Percentiles rank a stretch among this genome's conserved stretches.
These are phyloP conservation scores for Cryptococcus floricola DNA, from an alignment of 1,284 basidiomycete species.

Conservation along the genomic window DNA sequence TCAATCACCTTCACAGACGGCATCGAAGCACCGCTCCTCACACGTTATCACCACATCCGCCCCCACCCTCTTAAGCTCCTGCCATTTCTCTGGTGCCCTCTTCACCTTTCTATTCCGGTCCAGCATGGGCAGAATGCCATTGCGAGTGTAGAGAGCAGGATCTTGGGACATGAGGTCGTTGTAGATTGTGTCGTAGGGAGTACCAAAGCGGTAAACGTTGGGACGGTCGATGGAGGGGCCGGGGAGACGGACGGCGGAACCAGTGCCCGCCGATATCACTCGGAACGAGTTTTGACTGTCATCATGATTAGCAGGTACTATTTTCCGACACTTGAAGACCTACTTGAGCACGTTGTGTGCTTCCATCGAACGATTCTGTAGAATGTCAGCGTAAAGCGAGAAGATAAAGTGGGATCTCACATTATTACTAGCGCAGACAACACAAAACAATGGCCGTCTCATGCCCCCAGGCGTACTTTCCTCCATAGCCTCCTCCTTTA, in stretches of 20 bases:
- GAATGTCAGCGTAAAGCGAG: neutral
- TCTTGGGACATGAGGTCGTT: slow-evolving; percentile 88
- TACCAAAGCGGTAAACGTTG: slow-evolving; percentile 95
- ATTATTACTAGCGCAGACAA: slow-evolving; percentile 97
- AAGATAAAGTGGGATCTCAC: slow-evolving; percentile 51
- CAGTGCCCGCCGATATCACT: slow-evolving; percentile 92
- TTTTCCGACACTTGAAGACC: slow-evolving; percentile 43
- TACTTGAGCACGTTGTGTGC: slow-evolving; percentile 87
- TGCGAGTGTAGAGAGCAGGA: slow-evolving; percentile 83
- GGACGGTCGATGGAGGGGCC: slow-evolving; percentile 96
- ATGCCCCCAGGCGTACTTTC: slow-evolving; percentile 13
- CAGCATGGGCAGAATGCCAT: slow-evolving; percentile 95
- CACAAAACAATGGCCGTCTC: slow-evolving; percentile 78
- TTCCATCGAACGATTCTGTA: slow-evolving; percentile 97
- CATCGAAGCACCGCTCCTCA: slow-evolving; percentile 97
- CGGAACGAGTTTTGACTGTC: slow-evolving; percentile 72
- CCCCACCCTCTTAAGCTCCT: slow-evolving; percentile 71
- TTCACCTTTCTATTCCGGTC: slow-evolving; percentile 94
- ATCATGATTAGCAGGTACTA: slow-evolving; percentile 27
- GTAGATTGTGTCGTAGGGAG: slow-evolving; percentile 96
- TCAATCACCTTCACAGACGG: slow-evolving; percentile 87
- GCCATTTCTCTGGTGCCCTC: slow-evolving; percentile 92
- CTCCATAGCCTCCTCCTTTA: slow-evolving; percentile 3
- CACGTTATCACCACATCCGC: slow-evolving; percentile 98
- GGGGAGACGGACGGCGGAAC: slow-evolving; percentile 92